Base-by-base conservation (phyloP, 805 yeast genomes). In the Saccharomycopsis sp. region DNA sequence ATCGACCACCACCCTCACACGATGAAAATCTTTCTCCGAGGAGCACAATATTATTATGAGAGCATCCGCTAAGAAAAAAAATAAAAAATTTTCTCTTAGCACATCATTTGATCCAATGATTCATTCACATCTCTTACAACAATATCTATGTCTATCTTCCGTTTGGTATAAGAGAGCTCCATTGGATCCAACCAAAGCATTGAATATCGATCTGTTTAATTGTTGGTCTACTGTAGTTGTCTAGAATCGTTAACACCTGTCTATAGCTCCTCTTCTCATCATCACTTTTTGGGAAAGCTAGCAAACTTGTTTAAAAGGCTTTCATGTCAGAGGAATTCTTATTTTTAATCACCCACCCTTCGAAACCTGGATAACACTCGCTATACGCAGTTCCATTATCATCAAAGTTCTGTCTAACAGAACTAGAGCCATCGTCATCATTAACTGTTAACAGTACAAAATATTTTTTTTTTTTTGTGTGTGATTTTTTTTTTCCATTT, bases 321-420 rank as follows among this genome's bases (percentile, higher is more conserved):
- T 59, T 59, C 61, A 71, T 71, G 74, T 66, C 70, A 68, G 69
- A 66, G 69, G 71, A 71, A 70, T 64, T 68, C 53, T 69, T 67
- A 58, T 67, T 66, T 58, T 70, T 72, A 56, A 68, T 68, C 62
- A 65, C 71, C 59, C 69, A 71, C 63, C 72, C 73, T 22, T 66
- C 70, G 24, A 71, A 71, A 51, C 63, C 63, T 38, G 55, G 63
- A 58, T 60, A 60, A 60, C 63, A 60, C 52, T 9, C n/a, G 29
- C 35, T 53, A n/a, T n/a, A n/a, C n/a, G 19, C 14, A 35, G 17
- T 12, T 1, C 34, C 9, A 22, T 23, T 53, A 3, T 24, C 22
- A 2, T 19, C 19, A 17, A 25, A 38, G 12, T 41, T 44, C 49
- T 19, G 34, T 38, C 25, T 35, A 14, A 58, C 38, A 64, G 63